Base-by-base conservation (phyloP, 2,329 filamentous ascomycete species). In the Spiromastix sp. region DNA sequence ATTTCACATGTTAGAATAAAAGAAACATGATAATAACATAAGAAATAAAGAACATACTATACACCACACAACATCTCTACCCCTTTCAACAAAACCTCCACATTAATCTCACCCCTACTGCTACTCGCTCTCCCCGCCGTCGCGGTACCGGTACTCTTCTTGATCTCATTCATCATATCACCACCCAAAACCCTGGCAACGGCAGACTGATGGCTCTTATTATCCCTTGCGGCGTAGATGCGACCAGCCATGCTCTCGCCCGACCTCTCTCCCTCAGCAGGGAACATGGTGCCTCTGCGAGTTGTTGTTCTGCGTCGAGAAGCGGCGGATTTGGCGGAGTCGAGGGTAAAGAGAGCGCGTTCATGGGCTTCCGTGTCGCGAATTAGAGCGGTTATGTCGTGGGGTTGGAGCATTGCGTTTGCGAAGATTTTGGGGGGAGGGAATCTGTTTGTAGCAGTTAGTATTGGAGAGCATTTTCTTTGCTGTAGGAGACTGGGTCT, bases 291-390 rank as follows among this genome's bases (percentile, higher is more conserved):
- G 40, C 64, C 67, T 45, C 64, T 58, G 34, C 72, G 58, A 30
- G 55, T 62, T 39, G 50, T 57, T 50, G 46, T 68, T 55, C 48
- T 63, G 37, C 49, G 59, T 47, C 55, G 68, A 57, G 54, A 66
- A 43, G 51, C 60, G 33, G 50, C 64, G 26, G 22, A 20, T 52
- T 71, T 3, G 0, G 82, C 75, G 0, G 83, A 77, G 1, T 89
- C 86, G 0, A 94, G 79, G 24, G 89, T 93, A 66, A 96, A 98
- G 12, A 98, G 76, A 5, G 89, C 89, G 51, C 87, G 81, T 59
- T 98, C 91, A 63, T 96, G 89, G 15, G 81, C 66, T 60, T 98
- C 91, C 3, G 89, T 95, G 57, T 98, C 91, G 41, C 91, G 83
- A 51, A 98, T 95, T 31, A 98, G 68, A 9, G 84, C 76, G 3